Base-by-base conservation (phyloP, 2,329 filamentous ascomycete genomes). In the Ophiostoma quercus region DNA sequence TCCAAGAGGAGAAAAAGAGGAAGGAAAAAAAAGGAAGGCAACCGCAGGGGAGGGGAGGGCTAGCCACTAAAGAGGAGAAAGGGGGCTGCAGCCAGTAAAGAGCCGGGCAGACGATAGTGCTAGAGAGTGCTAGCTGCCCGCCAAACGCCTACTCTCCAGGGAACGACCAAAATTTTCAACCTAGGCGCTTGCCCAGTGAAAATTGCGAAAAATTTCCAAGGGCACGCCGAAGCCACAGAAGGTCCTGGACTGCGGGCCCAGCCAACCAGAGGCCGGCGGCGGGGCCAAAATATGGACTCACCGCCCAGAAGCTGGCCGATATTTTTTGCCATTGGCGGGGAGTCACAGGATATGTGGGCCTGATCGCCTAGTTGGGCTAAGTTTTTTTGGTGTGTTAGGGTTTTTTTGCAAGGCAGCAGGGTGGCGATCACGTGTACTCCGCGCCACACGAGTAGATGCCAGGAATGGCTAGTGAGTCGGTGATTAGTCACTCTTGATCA, bases 21-120 rank as follows among this genome's bases (percentile, higher is more conserved):
- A n/a, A 43, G 37, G 47, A 22, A 41, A 73, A 77, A 76, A 77
- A 77, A 76, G 77, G 77, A 65, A 70, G 34, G 4, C 34, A 72
- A 74, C 75, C 74, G 76, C 76, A 76, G 75, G 75, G 75, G 78
- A 70, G 69, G 67, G 63, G 25, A 68, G 37, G 47, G 68, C 51
- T 57, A 54, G 34, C 25, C 25, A 29, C 25, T 29, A 47, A 57
- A 39, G 51, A 39, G 57, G 65, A 39, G 22, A 54, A 66, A 32
- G 32, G 34, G 62, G 57, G 69, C 25, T n/a, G 57, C 12, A 34
- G 22, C 57, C 51, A 57, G 51, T 57, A 16, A 62, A 25, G 5
- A 3, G 11, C n/a, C 12, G 39, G 39, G 34, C 34, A 34, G 34
- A 8, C 34, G 3, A 41, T 11, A 62, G 11, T 14, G 57, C 19